A percentile compares a stretch with the other conserved stretches of the same genome.
Conservation (phyloP, 768 basidiomycete genomes). For the Mycena vulgaris region DNA sequence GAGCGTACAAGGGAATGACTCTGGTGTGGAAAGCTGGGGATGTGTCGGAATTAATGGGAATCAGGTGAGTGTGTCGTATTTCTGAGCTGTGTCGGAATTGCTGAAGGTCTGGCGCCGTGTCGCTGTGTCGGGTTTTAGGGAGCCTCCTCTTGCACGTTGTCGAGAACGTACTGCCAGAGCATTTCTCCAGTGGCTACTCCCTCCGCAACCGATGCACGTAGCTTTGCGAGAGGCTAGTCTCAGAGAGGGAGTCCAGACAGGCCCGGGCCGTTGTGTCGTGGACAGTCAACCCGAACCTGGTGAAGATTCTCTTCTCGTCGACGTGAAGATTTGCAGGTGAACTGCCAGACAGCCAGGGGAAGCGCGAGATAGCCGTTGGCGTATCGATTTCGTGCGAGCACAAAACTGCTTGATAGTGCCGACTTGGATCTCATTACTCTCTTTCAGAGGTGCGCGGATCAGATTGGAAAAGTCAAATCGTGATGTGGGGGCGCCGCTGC, state of each 20-base stretch:
- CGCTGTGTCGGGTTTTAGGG: no score
- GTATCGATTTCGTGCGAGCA: slow-evolving; percentile 38
- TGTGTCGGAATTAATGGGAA: no score
- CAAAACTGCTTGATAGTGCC: slow-evolving; percentile 41
- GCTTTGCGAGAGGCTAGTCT: slow-evolving; percentile 24
- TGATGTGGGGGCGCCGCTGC: slow-evolving; percentile 40
- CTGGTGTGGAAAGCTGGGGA: no score
- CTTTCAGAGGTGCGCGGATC: background rate
- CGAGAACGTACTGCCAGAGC: slow-evolving; percentile 29
- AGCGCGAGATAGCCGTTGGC: slow-evolving; percentile 44
- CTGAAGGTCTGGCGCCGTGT: no score
- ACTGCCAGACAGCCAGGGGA: slow-evolving; percentile 43
- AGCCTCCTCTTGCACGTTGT: slow-evolving; percentile 43
- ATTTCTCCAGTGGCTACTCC: slow-evolving; percentile 15
- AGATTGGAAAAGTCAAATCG: slow-evolving; percentile 30
- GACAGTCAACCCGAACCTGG: slow-evolving; percentile 41
- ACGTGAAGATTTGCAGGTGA: slow-evolving; percentile 43
- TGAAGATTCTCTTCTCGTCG: slow-evolving; percentile 42
- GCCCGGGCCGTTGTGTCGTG: slow-evolving; percentile 40
- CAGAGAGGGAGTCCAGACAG: slow-evolving; percentile 39
- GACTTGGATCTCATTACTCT: slow-evolving; percentile 35
- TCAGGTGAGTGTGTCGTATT: no score
- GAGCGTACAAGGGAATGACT: no score
- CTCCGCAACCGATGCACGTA: slow-evolving; percentile 28
- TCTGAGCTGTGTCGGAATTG: no score